phyloP scores from a whole-genome alignment of 768 basidiomycete species.

The Trametes gibbosa region DNA sequence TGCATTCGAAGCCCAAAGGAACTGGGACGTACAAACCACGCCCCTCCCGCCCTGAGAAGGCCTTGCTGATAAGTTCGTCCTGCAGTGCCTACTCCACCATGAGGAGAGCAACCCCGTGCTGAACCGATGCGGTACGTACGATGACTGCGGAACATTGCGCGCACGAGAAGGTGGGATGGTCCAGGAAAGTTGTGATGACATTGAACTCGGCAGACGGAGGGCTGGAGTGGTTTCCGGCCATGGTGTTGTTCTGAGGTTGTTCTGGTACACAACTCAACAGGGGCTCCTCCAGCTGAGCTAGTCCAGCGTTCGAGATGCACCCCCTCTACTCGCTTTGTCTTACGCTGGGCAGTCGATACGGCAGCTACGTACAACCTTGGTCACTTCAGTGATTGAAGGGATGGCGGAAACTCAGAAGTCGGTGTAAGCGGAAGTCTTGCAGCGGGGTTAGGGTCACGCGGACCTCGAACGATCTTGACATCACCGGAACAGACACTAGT shows the following conservation, averaged over 20 bases:
- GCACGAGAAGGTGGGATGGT: constrained; percentile 70
- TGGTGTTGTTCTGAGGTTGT: not conserved
- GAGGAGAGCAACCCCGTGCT: not conserved
- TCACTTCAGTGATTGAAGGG: not conserved
- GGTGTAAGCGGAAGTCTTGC: not conserved
- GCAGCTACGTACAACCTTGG: not conserved
- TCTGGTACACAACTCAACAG: no score
- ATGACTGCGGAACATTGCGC: constrained; percentile 68
- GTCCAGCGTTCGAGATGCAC: no score
- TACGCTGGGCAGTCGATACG: no score
- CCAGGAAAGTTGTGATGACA: constrained; percentile 59
- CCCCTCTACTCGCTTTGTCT: no score
- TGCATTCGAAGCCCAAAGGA: not conserved
- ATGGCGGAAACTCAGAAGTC: not conserved
- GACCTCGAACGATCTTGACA: not conserved
- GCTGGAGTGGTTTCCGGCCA: not conserved
- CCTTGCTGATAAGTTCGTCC: constrained; percentile 82
- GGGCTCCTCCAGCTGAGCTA: no score
- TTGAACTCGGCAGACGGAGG: constrained; percentile 41
- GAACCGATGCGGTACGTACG: constrained; percentile 38
- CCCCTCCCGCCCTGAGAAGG: constrained; percentile 81
- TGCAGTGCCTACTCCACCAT: constrained; percentile 58
- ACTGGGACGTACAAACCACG: constrained; percentile 79
- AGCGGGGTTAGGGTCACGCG: constrained; percentile 1
- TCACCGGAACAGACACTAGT: not conserved